Conservation (phyloP, 2,329 filamentous ascomycete genomes). For the Thermomyces lanuginosus region DNA sequence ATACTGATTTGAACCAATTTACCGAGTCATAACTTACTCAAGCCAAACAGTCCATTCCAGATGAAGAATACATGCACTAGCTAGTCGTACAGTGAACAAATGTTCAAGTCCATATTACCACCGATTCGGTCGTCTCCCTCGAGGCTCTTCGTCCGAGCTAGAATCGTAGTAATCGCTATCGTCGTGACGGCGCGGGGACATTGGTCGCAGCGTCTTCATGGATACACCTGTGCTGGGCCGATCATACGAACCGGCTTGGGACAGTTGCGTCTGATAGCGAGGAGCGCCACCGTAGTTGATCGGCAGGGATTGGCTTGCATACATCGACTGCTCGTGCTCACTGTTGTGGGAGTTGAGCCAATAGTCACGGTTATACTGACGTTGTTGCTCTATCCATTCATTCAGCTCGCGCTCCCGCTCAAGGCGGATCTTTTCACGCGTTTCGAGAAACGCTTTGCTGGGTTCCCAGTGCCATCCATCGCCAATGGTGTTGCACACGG, state of each 20-base stretch:
- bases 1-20: no score
- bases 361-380: constrained; percentile 15
- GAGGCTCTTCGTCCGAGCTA: constrained; percentile 7
- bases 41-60: no score
- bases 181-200: constrained; percentile 21
- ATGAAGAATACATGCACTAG: no score
- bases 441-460: constrained; percentile 59
- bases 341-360: constrained; percentile 6
- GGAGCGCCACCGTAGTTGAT: no score
- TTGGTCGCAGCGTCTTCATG: constrained; percentile 26
- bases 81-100: no score
- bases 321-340: constrained; percentile 4
- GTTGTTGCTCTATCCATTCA: constrained; percentile 18
- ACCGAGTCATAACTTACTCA: no score
- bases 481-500: constrained; percentile 69
- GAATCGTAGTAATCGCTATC: constrained; percentile 16
- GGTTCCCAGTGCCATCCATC: constrained; percentile 94
- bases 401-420: constrained; percentile 15
- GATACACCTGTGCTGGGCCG: constrained; percentile 26
- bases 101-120: no score
- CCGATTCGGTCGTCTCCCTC: constrained; percentile 2
- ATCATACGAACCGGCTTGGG: constrained; percentile 6
- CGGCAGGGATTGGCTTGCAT: no score
- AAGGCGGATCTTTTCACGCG: constrained; percentile 23
- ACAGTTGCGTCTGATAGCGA: no score